Base-by-base conservation (phyloP, 208 protist genomes). In the Crithidia expoeki region DNA sequence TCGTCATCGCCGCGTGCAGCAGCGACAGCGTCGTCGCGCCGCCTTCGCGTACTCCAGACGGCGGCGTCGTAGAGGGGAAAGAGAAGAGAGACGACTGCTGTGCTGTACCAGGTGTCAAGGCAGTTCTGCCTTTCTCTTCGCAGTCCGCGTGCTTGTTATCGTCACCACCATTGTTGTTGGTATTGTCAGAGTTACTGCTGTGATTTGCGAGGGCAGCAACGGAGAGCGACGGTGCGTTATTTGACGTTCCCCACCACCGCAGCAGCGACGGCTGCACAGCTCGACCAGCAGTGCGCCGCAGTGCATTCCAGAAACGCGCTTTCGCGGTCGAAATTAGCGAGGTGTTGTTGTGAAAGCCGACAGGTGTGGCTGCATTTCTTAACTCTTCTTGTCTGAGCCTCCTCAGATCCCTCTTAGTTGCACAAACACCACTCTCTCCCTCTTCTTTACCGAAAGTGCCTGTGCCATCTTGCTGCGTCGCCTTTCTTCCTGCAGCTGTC, bases 1-100 rank as follows among this genome's bases (percentile, higher is more conserved):
- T 34, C 7, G 44, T 33, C 47, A 67, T 42, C 19, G 61, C 61
- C 0, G 27, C 19, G 16, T 55, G 1, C 47, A 57, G 61, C 16
- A 47, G n/a, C 47, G 61, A 55, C 61, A 46, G 33, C 61, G 61
- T 57, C 30, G 49, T 42, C 21, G 61, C 30, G 5, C 58, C 58
- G 17, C 51, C 51, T 12, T 32, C 51, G 51, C 7, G 4, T 10
- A 16, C 4, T 2, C 12, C 11, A 21, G 46, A 7, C 14, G 46
- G 4, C 6, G 46, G 14, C 14, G 4, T 7, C 7, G 46, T 6
- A 21, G 46, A 4, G 21, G 46, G 19, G 19, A 21, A 19, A 6
- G 46, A 21, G 7, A 21, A 7, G 46, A 6, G 21, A 21, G 46
- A 50, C 21, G 46, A 50, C 14, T 4, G 19, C 46, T 23, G 19